A percentile compares a stretch with the other conserved stretches of the same genome.
phyloP scores from a whole-genome alignment of 495 filamentous ascomycete genomes.

The Aspergillus haitiensis region DNA sequence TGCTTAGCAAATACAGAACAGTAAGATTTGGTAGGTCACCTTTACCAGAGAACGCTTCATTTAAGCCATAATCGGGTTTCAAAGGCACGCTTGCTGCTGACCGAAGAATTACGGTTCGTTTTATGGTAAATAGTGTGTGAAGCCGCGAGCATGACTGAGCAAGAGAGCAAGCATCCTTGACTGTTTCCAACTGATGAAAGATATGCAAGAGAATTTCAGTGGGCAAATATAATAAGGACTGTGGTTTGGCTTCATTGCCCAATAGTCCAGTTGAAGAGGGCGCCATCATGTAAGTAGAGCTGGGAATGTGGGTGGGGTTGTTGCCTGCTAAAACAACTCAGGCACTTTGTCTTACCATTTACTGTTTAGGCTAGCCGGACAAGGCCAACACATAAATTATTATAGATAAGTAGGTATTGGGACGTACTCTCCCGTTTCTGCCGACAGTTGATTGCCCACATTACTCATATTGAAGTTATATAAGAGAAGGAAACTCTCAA shows the following conservation, averaged over 20 bases:
- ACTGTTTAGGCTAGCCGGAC: no score
- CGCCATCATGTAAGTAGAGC: no score
- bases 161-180: neutral
- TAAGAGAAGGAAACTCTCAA: constrained; percentile 28
- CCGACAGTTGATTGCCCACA: no score
- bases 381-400: no score
- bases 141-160: constrained; percentile 3
- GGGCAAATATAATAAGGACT: neutral
- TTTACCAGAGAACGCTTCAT: constrained; percentile 1
- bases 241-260: no score
- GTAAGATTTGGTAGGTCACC: neutral
- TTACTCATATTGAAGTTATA: constrained; percentile 21
- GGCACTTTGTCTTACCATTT: no score
- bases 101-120: neutral
- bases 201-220: constrained; percentile 5
- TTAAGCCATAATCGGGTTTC: neutral
- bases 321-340: no score
- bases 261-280: no score
- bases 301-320: no score
- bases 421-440: no score
- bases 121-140: neutral
- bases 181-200: neutral
- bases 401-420: no score
- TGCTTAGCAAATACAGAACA: neutral
- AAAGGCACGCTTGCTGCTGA: constrained; percentile 2